A percentile compares a stretch with the other conserved stretches of the same genome.
Conservation (phyloP, 1,284 basidiomycete species). For the Austroboletus novae-zelandiae region DNA sequence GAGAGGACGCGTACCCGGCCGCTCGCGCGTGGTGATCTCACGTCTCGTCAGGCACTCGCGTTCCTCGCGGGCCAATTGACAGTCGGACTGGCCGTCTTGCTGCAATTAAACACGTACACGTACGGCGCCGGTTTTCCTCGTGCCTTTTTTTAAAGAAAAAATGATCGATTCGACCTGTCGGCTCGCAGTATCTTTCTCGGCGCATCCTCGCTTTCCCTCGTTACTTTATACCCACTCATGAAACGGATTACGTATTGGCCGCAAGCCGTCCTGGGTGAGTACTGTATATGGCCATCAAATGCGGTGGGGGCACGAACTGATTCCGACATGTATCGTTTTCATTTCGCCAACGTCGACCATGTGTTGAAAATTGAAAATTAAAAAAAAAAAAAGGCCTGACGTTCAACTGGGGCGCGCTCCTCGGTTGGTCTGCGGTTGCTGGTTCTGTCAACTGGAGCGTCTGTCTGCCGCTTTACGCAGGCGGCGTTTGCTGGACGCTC, state of each 20-base stretch:
- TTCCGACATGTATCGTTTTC: too few relatives aligned
- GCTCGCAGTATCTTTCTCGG: conserved; percentile 80
- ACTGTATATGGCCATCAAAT: neutral
- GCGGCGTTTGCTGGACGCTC: conserved; percentile 90
- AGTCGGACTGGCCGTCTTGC: conserved; percentile 83
- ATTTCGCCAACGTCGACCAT: neutral
- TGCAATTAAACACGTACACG: conserved; percentile 96
- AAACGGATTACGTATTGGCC: conserved; percentile 98
- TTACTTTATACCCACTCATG: conserved; percentile 94
- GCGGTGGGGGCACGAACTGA: too few relatives aligned
- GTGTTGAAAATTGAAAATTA: too few relatives aligned
- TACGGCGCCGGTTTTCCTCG: conserved; percentile 28
- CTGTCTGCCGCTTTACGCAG: conserved; percentile 86
- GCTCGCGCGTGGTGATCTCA: conserved; percentile 83
- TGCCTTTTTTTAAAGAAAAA: too few relatives aligned
- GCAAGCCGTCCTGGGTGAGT: conserved; percentile 83
- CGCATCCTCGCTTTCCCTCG: conserved; percentile 85
- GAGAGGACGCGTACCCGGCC: conserved; percentile 49
- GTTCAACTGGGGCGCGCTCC: conserved; percentile 96
- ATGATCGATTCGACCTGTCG: too few relatives aligned
- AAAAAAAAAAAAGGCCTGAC: conserved; percentile 63
- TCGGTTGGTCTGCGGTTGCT: conserved; percentile 95
- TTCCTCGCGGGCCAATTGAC: conserved; percentile 87
- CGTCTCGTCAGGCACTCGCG: conserved; percentile 69
- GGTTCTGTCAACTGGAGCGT: conserved; percentile 82